A percentile compares a stretch with the other conserved stretches of the same genome.
Conservation (phyloP, 1,139 yeast genomes). For the Suhomyces choctaworum region DNA sequence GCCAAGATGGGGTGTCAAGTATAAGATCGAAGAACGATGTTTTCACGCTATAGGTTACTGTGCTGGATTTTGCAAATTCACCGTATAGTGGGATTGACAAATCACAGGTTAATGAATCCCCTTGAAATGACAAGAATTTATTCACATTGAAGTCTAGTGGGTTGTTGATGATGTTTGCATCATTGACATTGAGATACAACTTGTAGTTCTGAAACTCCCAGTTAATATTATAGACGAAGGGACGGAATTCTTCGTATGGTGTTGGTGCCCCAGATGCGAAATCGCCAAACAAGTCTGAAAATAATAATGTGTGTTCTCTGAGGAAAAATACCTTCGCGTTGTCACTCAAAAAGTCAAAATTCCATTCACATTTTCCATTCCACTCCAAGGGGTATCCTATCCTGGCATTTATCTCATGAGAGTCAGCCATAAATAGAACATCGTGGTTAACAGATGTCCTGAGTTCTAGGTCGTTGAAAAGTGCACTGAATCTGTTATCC, state of each 20-base stretch:
- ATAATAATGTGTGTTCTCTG: constrained; percentile 77
- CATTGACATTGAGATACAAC: constrained; percentile 77
- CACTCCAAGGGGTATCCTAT: constrained; percentile 74
- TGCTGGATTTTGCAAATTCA: constrained; percentile 56
- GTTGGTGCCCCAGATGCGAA: constrained; percentile 73
- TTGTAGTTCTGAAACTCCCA: constrained; percentile 63
- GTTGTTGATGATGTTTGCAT: constrained; percentile 81
- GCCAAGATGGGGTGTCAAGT: constrained; percentile 88
- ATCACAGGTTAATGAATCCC: constrained; percentile 53
- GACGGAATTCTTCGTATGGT: constrained; percentile 75
- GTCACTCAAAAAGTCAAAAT: constrained; percentile 52
- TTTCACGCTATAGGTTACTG: constrained; percentile 51
- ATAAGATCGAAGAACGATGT: constrained; percentile 65
- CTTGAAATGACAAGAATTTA: constrained; percentile 71
- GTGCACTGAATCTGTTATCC: constrained; percentile 50
- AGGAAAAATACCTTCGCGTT: constrained; percentile 63
- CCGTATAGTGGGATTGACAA: constrained; percentile 62
- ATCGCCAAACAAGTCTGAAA: constrained; percentile 76
- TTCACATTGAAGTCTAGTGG: constrained; percentile 84
- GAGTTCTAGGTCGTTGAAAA: constrained; percentile 61
- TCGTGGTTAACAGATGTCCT: constrained; percentile 90
- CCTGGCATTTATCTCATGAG: constrained; percentile 56
- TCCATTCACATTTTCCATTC: constrained; percentile 80
- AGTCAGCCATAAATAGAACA: constrained; percentile 62
- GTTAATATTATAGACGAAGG: constrained; percentile 58